Evolutionary conservation across 768 basidiomycete genomes (phyloP).

Genomic region (Pleurotus citrinopileatus): DNA sequence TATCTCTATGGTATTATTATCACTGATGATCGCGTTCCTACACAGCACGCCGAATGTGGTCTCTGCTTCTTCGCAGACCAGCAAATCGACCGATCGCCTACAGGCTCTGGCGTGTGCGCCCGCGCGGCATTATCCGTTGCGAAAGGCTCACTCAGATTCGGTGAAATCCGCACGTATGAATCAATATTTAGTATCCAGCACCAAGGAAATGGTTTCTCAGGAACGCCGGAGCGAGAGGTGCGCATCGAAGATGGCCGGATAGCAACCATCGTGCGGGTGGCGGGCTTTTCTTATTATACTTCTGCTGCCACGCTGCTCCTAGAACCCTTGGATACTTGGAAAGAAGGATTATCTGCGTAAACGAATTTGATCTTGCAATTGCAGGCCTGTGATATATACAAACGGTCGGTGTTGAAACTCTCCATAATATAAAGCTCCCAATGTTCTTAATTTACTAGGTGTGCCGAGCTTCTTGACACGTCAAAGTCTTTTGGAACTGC

Average conservation of each 20-base stretch:
- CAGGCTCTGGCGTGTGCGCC: slow-evolving; percentile 36
- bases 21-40: slow-evolving; percentile 20
- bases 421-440: too few species aligned
- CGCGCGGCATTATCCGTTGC: slow-evolving; percentile 33
- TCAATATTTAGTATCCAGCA: slow-evolving; percentile 26
- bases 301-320: too few species aligned
- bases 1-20: slow-evolving; percentile 37
- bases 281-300: slow-evolving; percentile 30
- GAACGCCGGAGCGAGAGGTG: slow-evolving; percentile 19
- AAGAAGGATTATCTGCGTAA: not conserved
- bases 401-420: too few species aligned
- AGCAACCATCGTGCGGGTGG: slow-evolving; percentile 24
- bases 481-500: too few species aligned
- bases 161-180: slow-evolving; percentile 28
- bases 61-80: slow-evolving; percentile 36
- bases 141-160: slow-evolving; percentile 22
- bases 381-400: too few species aligned
- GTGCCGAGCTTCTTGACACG: too few species aligned
- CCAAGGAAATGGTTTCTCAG: slow-evolving; percentile 22
- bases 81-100: slow-evolving; percentile 38
- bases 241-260: slow-evolving; percentile 2
- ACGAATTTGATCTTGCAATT: too few species aligned
- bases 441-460: too few species aligned
- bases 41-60: slow-evolving; percentile 17
- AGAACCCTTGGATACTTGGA: not conserved